phyloP scores from a whole-genome alignment of 2,329 filamentous ascomycete species.

The Leptographium lundbergii region DNA sequence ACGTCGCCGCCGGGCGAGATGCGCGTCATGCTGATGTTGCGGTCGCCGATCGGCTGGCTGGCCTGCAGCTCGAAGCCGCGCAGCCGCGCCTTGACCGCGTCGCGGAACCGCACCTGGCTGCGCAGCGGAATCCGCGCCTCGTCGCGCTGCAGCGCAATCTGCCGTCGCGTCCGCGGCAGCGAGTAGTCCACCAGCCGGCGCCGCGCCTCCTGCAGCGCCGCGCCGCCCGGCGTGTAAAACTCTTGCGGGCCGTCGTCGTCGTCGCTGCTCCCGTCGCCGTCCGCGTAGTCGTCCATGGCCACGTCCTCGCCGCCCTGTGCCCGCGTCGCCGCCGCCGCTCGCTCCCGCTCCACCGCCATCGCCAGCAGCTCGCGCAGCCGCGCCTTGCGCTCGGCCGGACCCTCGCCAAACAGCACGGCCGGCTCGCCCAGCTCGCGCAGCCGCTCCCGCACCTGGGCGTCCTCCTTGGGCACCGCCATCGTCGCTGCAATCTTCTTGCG shows the following conservation, averaged over 20 bases:
- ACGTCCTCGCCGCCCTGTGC: conserved; percentile 3
- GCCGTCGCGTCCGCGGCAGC: conserved; percentile 65
- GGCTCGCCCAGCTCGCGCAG: conserved; percentile 85
- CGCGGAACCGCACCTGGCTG: conserved; percentile 86
- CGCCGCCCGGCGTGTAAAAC: conserved; percentile 79
- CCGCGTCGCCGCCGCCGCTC: not conserved
- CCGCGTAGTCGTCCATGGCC: conserved; percentile 30
- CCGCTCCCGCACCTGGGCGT: conserved; percentile 67
- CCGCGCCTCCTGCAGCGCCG: conserved; percentile 62
- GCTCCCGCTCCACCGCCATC: conserved; percentile 3
- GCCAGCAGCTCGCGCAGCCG: conserved; percentile 66
- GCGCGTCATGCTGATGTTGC: conserved; percentile 82
- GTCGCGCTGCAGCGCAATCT: conserved; percentile 63
- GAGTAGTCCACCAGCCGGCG: conserved; percentile 73
- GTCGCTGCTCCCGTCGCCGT: conserved; percentile 32
- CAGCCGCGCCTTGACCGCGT: conserved; percentile 72
- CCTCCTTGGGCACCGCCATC: conserved; percentile 84
- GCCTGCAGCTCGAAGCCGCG: conserved; percentile 81
- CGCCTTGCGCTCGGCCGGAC: conserved; percentile 72
- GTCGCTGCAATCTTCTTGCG: conserved; percentile 81
- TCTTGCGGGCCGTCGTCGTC: conserved; percentile 75
- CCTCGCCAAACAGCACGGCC: conserved; percentile 88
- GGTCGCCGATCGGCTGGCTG: conserved; percentile 82
- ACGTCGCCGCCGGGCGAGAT: conserved; percentile 77
- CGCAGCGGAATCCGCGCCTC: conserved; percentile 76